These are phyloP conservation scores for Xerocomus brunneocitrinus DNA, from an alignment of 768 basidiomycete species.

Conservation along the genomic window DNA sequence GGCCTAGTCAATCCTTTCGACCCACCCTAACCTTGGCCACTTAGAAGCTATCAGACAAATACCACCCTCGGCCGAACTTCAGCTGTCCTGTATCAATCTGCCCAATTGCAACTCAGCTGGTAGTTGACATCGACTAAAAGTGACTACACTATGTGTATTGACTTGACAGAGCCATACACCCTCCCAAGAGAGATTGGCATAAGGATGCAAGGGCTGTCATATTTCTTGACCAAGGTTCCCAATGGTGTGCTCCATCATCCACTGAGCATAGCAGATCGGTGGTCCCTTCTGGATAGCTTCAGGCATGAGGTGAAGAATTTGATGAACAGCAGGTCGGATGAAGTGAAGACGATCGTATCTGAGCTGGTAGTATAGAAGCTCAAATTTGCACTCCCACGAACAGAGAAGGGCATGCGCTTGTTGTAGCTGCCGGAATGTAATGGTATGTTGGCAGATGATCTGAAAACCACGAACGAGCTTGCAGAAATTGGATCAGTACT, in stretches of 20 bases:
- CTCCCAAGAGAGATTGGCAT: conserved; percentile 29
- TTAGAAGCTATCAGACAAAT: no score
- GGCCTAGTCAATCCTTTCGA: no score
- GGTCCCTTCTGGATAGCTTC: conserved; percentile 24
- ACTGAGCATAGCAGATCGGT: conserved; percentile 23
- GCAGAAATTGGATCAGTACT: conserved; percentile 19
- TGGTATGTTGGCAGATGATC: conserved; percentile 16
- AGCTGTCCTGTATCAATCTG: no score
- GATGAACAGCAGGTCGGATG: conserved; percentile 24
- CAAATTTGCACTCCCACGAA: conserved; percentile 26
- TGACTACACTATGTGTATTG: no score
- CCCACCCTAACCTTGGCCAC: no score
- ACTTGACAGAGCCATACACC: no score
- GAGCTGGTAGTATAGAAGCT: conserved; percentile 26
- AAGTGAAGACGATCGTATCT: conserved; percentile 24
- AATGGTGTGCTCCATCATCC: conserved; percentile 28
- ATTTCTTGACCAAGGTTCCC: conserved; percentile 28
- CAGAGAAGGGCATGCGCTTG: conserved; percentile 6
- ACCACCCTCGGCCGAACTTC: no score
- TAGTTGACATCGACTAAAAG: no score
- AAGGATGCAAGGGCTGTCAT: conserved; percentile 20
- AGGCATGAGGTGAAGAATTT: conserved; percentile 18
- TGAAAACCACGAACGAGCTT: conserved; percentile 19
- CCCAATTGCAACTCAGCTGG: no score
- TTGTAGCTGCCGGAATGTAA: conserved; percentile 2